These are phyloP conservation scores for Physcia stellaris DNA, from an alignment of 495 filamentous ascomycete genomes.

Conservation along the genomic window DNA sequence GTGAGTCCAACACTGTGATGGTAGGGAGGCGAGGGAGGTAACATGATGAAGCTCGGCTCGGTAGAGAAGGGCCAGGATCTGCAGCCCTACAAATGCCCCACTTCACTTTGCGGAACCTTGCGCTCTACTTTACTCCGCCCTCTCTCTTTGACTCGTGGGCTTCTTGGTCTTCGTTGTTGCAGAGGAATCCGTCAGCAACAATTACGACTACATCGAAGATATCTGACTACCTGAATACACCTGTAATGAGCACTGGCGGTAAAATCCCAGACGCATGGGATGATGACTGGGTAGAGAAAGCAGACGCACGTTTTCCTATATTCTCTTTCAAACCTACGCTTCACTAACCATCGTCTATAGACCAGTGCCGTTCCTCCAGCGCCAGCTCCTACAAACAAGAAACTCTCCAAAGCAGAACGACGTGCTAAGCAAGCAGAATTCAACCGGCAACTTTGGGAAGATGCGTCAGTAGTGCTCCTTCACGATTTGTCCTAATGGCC, in stretches of 20 bases:
- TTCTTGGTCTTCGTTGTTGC: no score
- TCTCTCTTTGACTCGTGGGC: no score
- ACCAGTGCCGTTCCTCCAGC: constrained; percentile 13
- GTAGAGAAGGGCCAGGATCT: no score
- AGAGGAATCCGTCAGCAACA: no score
- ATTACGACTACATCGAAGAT: no score
- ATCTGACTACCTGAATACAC: background rate
- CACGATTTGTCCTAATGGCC: background rate
- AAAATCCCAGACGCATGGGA: constrained; percentile 73
- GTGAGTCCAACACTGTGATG: no score
- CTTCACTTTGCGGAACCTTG: no score
- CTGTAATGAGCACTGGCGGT: constrained; percentile 38
- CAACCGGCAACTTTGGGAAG: constrained; percentile 76
- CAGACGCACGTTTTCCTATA: constrained; percentile 40
- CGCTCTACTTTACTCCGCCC: no score
- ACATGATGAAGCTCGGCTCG: no score
- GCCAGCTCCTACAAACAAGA: constrained; percentile 22
- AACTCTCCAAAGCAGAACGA: constrained; percentile 60
- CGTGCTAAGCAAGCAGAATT: constrained; percentile 67
- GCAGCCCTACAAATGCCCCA: no score
- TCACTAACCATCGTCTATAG: background rate
- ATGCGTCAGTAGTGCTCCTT: constrained; percentile 47
- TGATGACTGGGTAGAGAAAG: constrained; percentile 73
- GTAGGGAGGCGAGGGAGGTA: no score
- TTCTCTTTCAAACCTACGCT: background rate